These are phyloP conservation scores for Polytrichum formosum DNA, from an alignment of 225 moss, liverwort and hornwort species.

Conservation along the genomic window DNA sequence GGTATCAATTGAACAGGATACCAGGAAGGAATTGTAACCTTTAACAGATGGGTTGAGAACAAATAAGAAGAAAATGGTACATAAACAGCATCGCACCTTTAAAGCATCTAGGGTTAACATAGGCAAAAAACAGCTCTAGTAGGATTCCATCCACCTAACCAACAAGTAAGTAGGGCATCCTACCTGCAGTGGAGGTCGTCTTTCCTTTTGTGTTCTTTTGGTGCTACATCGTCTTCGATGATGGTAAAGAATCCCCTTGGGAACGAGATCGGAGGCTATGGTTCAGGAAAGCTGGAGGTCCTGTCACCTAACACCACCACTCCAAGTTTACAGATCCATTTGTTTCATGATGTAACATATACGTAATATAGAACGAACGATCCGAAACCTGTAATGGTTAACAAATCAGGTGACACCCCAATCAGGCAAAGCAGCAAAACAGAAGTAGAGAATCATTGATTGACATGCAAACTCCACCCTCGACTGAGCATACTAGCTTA, in stretches of 20 bases:
- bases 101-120: not conserved
- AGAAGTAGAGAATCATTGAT: too few relatives aligned
- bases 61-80: too few relatives aligned
- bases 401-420: too few relatives aligned
- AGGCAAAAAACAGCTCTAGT: not conserved
- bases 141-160: not conserved
- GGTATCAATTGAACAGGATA: too few relatives aligned
- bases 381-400: not conserved
- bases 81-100: not conserved
- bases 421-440: too few relatives aligned
- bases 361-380: not conserved
- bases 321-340: too few relatives aligned
- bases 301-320: constrained; percentile 57
- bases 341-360: not conserved
- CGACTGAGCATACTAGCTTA: too few relatives aligned
- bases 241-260: constrained; percentile 33
- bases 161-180: not conserved
- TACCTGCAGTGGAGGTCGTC: constrained; percentile 35
- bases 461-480: too few relatives aligned
- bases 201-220: constrained; percentile 42
- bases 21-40: too few relatives aligned
- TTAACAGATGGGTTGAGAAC: too few relatives aligned
- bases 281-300: constrained; percentile 89
- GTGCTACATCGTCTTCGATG: constrained; percentile 30
- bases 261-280: constrained; percentile 42